Conservation (phyloP, 768 basidiomycete species). For the Russula emetica region DNA sequence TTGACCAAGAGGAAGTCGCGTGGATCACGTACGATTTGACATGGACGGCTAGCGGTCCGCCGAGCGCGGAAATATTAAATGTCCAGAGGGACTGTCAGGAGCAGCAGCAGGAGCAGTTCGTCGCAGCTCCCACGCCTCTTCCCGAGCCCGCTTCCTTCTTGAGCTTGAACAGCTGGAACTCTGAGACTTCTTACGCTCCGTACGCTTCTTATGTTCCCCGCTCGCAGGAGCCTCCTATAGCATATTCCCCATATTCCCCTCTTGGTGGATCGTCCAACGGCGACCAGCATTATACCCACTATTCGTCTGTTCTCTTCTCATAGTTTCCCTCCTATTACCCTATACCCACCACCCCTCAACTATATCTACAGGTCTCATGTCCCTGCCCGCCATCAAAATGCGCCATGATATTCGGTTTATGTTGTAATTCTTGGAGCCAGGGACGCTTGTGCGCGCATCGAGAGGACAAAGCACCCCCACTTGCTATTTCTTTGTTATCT, state of each 20-base stretch:
- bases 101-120: slow-evolving; percentile 22
- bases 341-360: slow-evolving; percentile 13
- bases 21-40: slow-evolving; percentile 67
- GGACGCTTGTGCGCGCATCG: slow-evolving; percentile 15
- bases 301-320: slow-evolving; percentile 27
- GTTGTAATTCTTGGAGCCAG: slow-evolving; percentile 24
- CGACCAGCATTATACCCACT: slow-evolving; percentile 24
- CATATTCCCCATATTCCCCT: slow-evolving; percentile 18
- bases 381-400: slow-evolving; percentile 14
- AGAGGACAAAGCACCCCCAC: slow-evolving; percentile 16
- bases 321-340: neutral
- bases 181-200: slow-evolving; percentile 12
- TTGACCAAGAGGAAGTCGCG: slow-evolving; percentile 59
- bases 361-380: slow-evolving; percentile 11
- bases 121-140: slow-evolving; percentile 32
- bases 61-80: slow-evolving; percentile 57
- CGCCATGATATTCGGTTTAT: slow-evolving; percentile 6
- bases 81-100: slow-evolving; percentile 42
- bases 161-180: slow-evolving; percentile 18
- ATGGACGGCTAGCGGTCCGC: slow-evolving; percentile 43
- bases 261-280: slow-evolving; percentile 13
- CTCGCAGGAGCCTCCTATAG: slow-evolving; percentile 2
- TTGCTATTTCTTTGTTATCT: slow-evolving; percentile 14
- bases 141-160: slow-evolving; percentile 30
- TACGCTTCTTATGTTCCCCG: slow-evolving; percentile 20